Evolutionary conservation across 2,329 filamentous ascomycete species (phyloP), one percentile per base, ranked within the genome.

Genomic region (Dactylellina drechsleri): DNA sequence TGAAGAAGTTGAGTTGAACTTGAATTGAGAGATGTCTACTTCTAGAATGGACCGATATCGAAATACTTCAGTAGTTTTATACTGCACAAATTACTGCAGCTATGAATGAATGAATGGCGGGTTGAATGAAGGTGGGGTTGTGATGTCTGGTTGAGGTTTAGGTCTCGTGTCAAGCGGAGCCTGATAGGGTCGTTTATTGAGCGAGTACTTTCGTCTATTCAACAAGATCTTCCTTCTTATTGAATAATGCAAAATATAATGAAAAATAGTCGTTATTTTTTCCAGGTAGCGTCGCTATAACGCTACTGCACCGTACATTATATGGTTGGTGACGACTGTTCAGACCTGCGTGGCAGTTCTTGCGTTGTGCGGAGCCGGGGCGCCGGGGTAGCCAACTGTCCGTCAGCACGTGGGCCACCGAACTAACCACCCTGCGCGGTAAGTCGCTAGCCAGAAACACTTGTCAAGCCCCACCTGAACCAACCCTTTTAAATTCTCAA

Each of bases 151-250:
- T 3, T 26, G 54, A n/a, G 20, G 23, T 36, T 26, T 45, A 18
- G 54, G 36, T 45, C 54, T 58, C 36, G 54, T 58, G 54, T 41
- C 3, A 58, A 26, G 54, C 26, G 54, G 54, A 58, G 40, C 36
- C 53, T 58, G 54, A 54, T 36, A 23, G 12, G 26, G 26, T 36
- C 52, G 20, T 36, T 54, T 36, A 20, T 13, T 15, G 43, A 47
- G 7, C 43, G 13, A n/a, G 13, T 47, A 47, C 31, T 36, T 36
- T 36, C 31, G 5, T 36, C 10, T 36, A 36, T 36, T 36, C 31
- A 36, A 36, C 10, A 36, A 10, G 31, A 36, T 36, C 31, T 36
- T 36, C 31, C 10, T 36, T 36, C 10, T 7, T 36, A 3, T 36
- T 10, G 10, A 36, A 36, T 36, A 10, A 36, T 7, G 6, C 31